Conservation (phyloP, 2,329 filamentous ascomycete genomes). For the Laburnicola sp. region DNA sequence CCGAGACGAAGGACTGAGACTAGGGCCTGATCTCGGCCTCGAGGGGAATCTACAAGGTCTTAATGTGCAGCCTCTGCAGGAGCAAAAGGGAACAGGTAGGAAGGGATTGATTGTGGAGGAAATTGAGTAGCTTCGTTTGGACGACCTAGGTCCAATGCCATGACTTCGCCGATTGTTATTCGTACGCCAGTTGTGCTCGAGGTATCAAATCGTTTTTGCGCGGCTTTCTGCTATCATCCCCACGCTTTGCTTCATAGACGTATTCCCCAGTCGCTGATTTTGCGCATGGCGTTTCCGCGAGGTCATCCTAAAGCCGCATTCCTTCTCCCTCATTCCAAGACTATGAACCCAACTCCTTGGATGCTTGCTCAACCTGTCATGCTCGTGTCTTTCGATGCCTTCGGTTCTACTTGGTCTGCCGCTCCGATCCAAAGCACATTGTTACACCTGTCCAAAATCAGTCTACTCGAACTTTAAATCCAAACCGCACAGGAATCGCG, state of each 20-base stretch:
- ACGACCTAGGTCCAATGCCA: constrained; percentile 1
- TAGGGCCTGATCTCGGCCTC: constrained; percentile 36
- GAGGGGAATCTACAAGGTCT: constrained; percentile 51
- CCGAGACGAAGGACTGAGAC: constrained; percentile 25
- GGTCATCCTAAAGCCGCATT: neutral
- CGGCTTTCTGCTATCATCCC: constrained; percentile 2
- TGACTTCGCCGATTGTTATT: constrained; percentile 8
- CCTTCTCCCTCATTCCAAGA: neutral
- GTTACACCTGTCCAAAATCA: constrained; percentile 68
- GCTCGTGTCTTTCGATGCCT: constrained; percentile 44
- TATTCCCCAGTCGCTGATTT: neutral
- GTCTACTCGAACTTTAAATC: neutral
- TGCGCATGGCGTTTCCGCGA: neutral
- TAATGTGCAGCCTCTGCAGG: constrained; percentile 41
- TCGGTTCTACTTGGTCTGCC: constrained; percentile 52
- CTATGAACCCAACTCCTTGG: neutral
- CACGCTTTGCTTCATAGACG: neutral
- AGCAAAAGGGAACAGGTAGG: constrained; percentile 37
- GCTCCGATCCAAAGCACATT: constrained; percentile 91
- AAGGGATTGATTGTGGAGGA: constrained; percentile 57
- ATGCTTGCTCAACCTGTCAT: constrained; percentile 45
- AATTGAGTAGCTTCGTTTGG: constrained; percentile 54
- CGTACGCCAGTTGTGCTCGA: constrained; percentile 14
- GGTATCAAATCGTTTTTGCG: constrained; percentile 18
- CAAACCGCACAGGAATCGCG: neutral